Conservation (phyloP, 257 asterid species). For the Gentiana dahurica region DNA sequence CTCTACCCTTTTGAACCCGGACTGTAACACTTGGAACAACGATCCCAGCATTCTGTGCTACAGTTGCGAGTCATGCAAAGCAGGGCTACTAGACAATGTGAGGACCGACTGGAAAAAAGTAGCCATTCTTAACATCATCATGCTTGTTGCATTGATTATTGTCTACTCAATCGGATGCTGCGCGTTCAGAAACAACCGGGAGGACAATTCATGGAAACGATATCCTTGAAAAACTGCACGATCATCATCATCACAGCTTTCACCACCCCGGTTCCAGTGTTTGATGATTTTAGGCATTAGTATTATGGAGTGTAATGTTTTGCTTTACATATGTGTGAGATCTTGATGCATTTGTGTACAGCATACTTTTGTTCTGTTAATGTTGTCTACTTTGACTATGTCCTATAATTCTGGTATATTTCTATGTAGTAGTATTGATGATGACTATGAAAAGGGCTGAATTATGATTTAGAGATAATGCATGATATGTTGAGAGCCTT, state of each 20-base stretch:
- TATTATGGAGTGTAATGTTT: neutral
- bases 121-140: constrained; percentile 56
- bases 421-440: too few species aligned
- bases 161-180: constrained; percentile 87
- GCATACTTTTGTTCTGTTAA: neutral
- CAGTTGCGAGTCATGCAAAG: constrained; percentile 72
- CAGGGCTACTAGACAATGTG: constrained; percentile 76
- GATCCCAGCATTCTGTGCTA: constrained; percentile 51
- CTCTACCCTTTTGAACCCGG: constrained; percentile 27
- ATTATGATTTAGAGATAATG: too few species aligned
- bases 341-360: constrained; percentile 6
- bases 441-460: too few species aligned
- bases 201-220: constrained; percentile 66
- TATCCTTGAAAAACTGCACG: constrained; percentile 36
- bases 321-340: neutral
- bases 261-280: neutral
- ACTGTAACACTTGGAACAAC: constrained; percentile 54
- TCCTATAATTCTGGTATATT: too few species aligned
- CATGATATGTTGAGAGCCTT: too few species aligned
- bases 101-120: constrained; percentile 78
- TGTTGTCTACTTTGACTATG: too few species aligned
- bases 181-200: constrained; percentile 77
- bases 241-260: too few species aligned
- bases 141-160: constrained; percentile 65
- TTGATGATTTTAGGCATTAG: neutral